Evolutionary conservation across 1,284 basidiomycete genomes (phyloP).

Genomic region (Ceratobasidium sp.): DNA sequence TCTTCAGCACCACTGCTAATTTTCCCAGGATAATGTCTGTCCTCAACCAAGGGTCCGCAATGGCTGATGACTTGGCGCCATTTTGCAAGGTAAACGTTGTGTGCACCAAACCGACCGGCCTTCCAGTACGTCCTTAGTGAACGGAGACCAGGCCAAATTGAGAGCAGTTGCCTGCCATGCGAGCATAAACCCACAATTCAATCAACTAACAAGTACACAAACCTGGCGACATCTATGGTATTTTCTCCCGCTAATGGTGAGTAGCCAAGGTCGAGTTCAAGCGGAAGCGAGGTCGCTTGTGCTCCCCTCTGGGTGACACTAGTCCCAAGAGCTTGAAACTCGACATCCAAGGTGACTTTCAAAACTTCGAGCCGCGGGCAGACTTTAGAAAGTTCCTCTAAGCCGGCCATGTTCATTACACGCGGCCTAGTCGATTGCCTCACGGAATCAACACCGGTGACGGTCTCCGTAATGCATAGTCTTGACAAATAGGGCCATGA

Average conservation of each 20-base stretch:
- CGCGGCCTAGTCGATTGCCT: conserved; percentile 14
- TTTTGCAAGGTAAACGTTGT: conserved; percentile 17
- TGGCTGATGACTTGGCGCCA: conserved; percentile 20
- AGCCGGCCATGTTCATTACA: conserved; percentile 5
- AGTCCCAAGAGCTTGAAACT: not conserved
- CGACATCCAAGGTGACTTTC: conserved; percentile 22
- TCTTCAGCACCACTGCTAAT: no score
- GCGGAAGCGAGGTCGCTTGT: not conserved
- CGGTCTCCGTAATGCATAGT: conserved; percentile 27
- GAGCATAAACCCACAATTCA: not conserved
- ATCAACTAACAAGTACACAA: not conserved
- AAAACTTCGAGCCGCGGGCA: conserved; percentile 7
- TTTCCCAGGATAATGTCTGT: not conserved
- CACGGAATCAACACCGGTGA: conserved; percentile 17
- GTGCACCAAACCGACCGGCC: conserved; percentile 2
- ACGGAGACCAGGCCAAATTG: conserved; percentile 20
- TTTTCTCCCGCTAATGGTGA: conserved; percentile 10
- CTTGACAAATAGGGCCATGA: conserved; percentile 6
- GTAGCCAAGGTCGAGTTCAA: conserved; percentile 22
- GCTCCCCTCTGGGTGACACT: not conserved
- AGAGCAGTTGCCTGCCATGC: conserved; percentile 4
- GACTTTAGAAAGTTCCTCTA: conserved; percentile 11
- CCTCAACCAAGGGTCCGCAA: conserved; percentile 17
- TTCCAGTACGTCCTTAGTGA: conserved; percentile 29
- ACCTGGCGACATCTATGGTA: conserved; percentile 10